phyloP scores from a whole-genome alignment of 2,329 filamentous ascomycete species.

The Cryphonectria carpinicola region DNA sequence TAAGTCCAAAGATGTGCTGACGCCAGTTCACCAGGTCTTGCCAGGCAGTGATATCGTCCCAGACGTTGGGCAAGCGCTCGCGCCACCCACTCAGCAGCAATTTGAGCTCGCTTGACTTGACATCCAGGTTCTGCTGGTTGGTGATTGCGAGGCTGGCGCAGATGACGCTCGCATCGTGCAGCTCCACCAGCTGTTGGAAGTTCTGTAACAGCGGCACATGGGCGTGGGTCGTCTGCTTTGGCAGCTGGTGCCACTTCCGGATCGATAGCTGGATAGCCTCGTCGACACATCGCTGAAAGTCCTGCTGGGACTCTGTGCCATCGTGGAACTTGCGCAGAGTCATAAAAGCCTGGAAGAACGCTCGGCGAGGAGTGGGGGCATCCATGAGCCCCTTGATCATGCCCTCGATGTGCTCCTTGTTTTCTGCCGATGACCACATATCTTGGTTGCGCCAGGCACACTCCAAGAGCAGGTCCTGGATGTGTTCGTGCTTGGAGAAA shows the following conservation, averaged over 20 bases:
- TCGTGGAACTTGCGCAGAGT: slow-evolving; percentile 91
- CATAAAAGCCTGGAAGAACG: slow-evolving; percentile 99
- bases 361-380: slow-evolving; percentile 87
- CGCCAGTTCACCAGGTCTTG: slow-evolving; percentile 99
- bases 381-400: slow-evolving; percentile 98
- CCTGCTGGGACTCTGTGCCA: slow-evolving; percentile 76
- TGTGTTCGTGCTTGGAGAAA: slow-evolving; percentile 98
- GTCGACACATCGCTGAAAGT: slow-evolving; percentile 90
- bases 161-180: slow-evolving; percentile 97
- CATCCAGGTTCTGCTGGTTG: slow-evolving; percentile 81
- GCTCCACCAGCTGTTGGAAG: slow-evolving; percentile 95
- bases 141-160: slow-evolving; percentile 88
- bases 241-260: slow-evolving; percentile 98
- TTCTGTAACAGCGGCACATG: slow-evolving; percentile 95
- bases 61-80: slow-evolving; percentile 92
- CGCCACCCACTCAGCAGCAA: slow-evolving; percentile 92
- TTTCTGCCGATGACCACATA: slow-evolving; percentile 86
- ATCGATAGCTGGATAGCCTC: slow-evolving; percentile 98
- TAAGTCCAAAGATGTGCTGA: slow-evolving; percentile 97
- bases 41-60: slow-evolving; percentile 99
- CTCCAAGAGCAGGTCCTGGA: slow-evolving; percentile 93
- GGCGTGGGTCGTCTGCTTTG: slow-evolving; percentile 87
- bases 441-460: slow-evolving; percentile 95
- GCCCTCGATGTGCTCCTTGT: slow-evolving; percentile 86
- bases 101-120: slow-evolving; percentile 95